Conservation (phyloP, 106 monocot genomes). For the Hemerocallis citrina region DNA sequence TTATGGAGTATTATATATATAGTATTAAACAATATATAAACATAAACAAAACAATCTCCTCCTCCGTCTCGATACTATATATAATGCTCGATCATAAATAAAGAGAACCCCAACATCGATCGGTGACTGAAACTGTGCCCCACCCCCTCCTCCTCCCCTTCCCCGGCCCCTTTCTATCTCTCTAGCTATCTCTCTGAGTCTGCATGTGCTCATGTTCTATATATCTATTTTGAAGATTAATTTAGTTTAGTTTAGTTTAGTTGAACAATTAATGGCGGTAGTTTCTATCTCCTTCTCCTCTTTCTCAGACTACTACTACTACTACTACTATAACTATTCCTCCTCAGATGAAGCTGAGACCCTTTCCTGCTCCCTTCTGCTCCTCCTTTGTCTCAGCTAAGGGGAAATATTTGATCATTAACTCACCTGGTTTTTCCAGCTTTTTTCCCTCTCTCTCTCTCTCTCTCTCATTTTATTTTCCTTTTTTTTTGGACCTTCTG, state of each 20-base stretch:
- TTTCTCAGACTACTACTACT: not conserved
- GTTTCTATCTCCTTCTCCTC: not conserved
- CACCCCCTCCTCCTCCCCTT: not conserved
- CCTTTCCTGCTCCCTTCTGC: not conserved
- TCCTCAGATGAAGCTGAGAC: too few species aligned
- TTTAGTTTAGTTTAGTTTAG: too few species aligned
- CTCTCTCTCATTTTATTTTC: not conserved
- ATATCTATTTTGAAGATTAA: too few species aligned
- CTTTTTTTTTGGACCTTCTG: not conserved
- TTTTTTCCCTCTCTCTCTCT: conserved; percentile 8
- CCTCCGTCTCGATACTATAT: too few species aligned
- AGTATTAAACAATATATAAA: conserved; percentile 2
- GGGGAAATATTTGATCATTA: not conserved
- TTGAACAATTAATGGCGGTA: too few species aligned
- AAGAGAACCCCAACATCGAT: not conserved
- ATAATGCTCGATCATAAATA: too few species aligned
- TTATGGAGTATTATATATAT: too few species aligned
- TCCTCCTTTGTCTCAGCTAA: conserved; percentile 9
- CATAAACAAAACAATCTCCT: not conserved
- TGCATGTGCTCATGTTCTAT: too few species aligned
- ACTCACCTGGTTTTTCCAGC: not conserved
- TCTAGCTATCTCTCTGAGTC: too few species aligned
- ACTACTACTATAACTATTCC: too few species aligned
- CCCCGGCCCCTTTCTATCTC: too few species aligned
- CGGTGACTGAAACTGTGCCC: not conserved